Base-by-base conservation (phyloP, 768 basidiomycete genomes). In the Boletus edulis region DNA sequence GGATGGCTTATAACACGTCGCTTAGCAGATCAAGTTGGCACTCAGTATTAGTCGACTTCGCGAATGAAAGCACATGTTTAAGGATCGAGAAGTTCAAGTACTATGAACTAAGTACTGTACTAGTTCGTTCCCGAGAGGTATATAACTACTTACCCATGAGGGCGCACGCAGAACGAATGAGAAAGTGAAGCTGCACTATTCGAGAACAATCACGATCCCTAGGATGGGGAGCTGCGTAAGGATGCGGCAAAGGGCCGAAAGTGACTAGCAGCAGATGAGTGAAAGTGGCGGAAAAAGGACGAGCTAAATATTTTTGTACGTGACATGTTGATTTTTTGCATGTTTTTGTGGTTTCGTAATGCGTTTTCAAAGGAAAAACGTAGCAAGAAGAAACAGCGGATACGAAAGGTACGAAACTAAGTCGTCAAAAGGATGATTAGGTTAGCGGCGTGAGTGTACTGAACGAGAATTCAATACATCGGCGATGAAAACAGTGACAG, bases 91-190 rank as follows among this genome's bases (percentile, higher is more conserved):
- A 48, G 44, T 54, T 32, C 1, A 32, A 43, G 65, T 61, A 69
- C 65, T 57, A 15, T 31, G 55, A 61, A 35, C 62, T 48, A 57
- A 51, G 65, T 60, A 66, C 56, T 5, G 18, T 55, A 56, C 58
- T 20, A 47, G 24, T 53, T 47, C 46, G 32, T 51, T 56, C 55
- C 56, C 51, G 27, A 24, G 31, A 54, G 54, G 56, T 56, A 55
- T 47, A 73, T 72, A 72, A 69, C 75, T 80, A 81, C 77, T 76
- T 77, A 77, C 77, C 71, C 78, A 77, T 58, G 58, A 64, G 39
- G 59, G 57, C 58, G 60, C 52, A 52, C 60, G 54, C 48, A 55
- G 53, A 63, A 56, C 54, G 60, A 54, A 50, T 59, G 61, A 62
- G 61, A 62, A 61, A 60, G 65, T 51, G 57, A 61, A 62, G 42